Base-by-base conservation (phyloP, 495 filamentous ascomycete genomes). In the Cryomyces minteri region DNA sequence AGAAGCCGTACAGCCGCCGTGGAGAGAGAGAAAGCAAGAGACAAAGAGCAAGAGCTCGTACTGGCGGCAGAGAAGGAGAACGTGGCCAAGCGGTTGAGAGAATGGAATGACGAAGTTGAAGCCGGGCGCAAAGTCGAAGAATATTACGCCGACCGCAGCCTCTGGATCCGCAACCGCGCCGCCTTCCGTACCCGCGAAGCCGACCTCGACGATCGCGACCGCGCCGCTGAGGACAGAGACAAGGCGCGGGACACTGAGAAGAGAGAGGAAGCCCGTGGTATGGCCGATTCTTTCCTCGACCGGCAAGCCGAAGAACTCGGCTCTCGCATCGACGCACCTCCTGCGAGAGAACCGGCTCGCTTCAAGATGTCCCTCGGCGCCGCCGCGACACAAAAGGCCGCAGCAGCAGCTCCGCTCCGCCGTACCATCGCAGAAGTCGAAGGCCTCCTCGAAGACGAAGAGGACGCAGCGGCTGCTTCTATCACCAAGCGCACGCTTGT, bases 281-380 rank as follows among this genome's bases (percentile, higher is more conserved):
- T 88, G 78, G 90, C 90, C 9, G 90, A 96, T 58, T 80, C 80
- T 43, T 95, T 95, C 78, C 74, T 96, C 28, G 84, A 84, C 44
- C 76, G 79, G 41, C 86, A 93, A 59, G 86, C 85, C 0, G 73
- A 84, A 54, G 88, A 94, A 56, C 70, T 95, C 59, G 80, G 83
- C 56, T 47, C 55, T 37, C 67, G 65, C 28, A 47, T 52, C 29
- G 67, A 77, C 50, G 67, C 72, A 32, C 76, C 79, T 6, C 18
- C 18, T 25, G 18, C 18, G 18, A 63, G 68, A 33, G 84, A 88
- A 51, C 81, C 84, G 0, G 79, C 86, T 59, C 82, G 80, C 41
- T 93, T 98, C 74, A 95, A 92, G 64, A 71, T 98, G 32, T 92
- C 86, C 1, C 80, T 98, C 36, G 86, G 87, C 44, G 82, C 84